Evolutionary conservation across 768 basidiomycete genomes (phyloP).

Genomic region (Agaricus blazei): DNA sequence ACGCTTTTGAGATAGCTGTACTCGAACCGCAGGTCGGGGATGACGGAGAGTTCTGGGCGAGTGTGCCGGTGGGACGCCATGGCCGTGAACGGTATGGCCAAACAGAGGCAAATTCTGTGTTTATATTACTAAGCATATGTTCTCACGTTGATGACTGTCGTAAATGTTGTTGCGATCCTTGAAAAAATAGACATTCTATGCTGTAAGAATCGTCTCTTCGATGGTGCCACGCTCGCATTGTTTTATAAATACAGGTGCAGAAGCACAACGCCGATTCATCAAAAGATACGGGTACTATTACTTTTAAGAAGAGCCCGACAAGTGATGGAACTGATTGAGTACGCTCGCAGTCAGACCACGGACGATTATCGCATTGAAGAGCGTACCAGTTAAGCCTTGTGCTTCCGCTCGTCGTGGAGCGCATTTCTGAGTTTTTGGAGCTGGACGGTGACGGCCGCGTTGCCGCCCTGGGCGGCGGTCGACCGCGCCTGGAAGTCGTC

Average conservation of each 20-base stretch:
- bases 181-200: no score
- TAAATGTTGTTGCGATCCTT: no score
- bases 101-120: no score
- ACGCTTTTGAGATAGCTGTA: slow-evolving; percentile 64
- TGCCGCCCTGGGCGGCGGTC: slow-evolving; percentile 43
- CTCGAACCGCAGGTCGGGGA: slow-evolving; percentile 78
- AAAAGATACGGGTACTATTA: no score
- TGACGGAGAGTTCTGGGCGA: slow-evolving; percentile 34
- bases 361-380: neutral
- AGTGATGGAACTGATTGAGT: no score
- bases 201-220: no score
- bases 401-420: slow-evolving; percentile 43
- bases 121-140: no score
- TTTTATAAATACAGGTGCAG: no score
- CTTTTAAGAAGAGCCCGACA: no score
- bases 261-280: no score
- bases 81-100: neutral
- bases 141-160: no score
- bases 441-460: slow-evolving; percentile 53
- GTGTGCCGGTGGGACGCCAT: neutral
- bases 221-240: no score
- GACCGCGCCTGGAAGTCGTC: slow-evolving; percentile 44
- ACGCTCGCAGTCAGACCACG: neutral
- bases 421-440: slow-evolving; percentile 52
- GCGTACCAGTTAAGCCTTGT: slow-evolving; percentile 16